Evolutionary conservation across 306 rosid genomes (phyloP).

Genomic region (Prunus davidiana): DNA sequence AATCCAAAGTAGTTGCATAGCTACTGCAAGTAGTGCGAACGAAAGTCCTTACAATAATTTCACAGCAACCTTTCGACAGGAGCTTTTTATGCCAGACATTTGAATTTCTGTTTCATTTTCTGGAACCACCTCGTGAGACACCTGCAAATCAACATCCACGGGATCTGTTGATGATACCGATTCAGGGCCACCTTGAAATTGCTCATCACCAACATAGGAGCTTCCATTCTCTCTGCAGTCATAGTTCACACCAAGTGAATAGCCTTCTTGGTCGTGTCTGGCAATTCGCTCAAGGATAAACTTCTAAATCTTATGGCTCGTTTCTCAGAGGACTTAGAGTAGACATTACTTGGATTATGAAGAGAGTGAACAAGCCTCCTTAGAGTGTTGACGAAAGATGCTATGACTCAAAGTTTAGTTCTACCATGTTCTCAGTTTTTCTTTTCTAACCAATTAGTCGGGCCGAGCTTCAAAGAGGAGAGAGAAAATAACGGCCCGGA

Average conservation of each 20-base stretch:
- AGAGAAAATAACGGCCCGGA: no score
- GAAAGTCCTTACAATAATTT: no score
- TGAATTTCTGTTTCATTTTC: background rate
- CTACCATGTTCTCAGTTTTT: no score
- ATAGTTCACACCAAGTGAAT: conserved; percentile 20
- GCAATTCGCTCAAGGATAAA: conserved; percentile 46
- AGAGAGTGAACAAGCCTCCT: conserved; percentile 76
- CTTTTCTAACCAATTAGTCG: no score
- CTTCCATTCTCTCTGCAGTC: conserved; percentile 36
- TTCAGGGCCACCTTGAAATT: conserved; percentile 49
- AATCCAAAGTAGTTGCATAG: conserved; percentile 53
- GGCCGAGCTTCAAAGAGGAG: no score
- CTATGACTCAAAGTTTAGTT: no score
- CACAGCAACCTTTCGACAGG: no score
- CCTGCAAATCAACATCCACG: conserved; percentile 30
- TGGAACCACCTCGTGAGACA: background rate
- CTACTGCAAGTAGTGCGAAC: conserved; percentile 22
- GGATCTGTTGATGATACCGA: conserved; percentile 71
- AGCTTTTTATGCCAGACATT: no score
- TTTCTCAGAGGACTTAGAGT: conserved; percentile 43
- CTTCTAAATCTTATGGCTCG: conserved; percentile 38
- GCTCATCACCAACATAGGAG: conserved; percentile 32
- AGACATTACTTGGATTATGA: conserved; percentile 46
- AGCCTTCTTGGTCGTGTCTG: conserved; percentile 33
- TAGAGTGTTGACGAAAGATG: conserved; percentile 48